These are phyloP conservation scores for Skeletonema potamos DNA, from an alignment of 108 stramenopile genomes.

Conservation along the genomic window DNA sequence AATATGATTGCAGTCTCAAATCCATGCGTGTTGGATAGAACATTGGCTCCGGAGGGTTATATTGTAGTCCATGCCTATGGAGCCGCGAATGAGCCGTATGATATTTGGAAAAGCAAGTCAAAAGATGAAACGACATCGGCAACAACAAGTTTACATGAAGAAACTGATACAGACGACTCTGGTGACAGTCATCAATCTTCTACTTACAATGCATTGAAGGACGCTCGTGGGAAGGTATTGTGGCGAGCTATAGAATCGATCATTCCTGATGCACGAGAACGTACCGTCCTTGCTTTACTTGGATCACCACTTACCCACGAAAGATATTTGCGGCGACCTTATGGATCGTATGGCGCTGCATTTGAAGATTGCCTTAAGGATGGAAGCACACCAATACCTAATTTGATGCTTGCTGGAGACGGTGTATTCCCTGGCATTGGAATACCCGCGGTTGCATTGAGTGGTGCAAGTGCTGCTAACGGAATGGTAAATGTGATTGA, in stretches of 20 bases:
- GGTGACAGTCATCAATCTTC: conserved; percentile 37
- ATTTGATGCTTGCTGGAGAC: conserved; percentile 76
- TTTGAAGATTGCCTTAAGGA: conserved; percentile 82
- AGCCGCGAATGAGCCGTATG: conserved; percentile 91
- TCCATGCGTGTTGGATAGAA: conserved; percentile 80
- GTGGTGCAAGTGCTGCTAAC: conserved; percentile 89
- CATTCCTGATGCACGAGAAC: conserved; percentile 82
- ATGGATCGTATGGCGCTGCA: conserved; percentile 88
- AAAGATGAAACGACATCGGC: background rate
- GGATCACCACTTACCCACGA: conserved; percentile 93
- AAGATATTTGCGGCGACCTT: conserved; percentile 76
- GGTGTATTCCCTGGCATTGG: conserved; percentile 87
- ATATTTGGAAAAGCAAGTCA: conserved; percentile 72
- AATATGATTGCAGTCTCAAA: conserved; percentile 93
- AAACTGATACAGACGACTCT: background rate
- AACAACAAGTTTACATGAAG: background rate
- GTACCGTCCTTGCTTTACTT: conserved; percentile 72
- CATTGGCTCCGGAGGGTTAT: conserved; percentile 83
- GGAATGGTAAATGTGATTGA: conserved; percentile 58
- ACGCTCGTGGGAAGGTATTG: conserved; percentile 73
- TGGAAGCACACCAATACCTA: conserved; percentile 70
- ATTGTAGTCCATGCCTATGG: conserved; percentile 91
- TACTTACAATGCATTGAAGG: conserved; percentile 71
- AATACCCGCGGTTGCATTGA: conserved; percentile 81
- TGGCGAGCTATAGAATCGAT: conserved; percentile 91